Conservation (phyloP, 78 protist species). For the slime mould (Dictyostelium discoideum) region DNA sequence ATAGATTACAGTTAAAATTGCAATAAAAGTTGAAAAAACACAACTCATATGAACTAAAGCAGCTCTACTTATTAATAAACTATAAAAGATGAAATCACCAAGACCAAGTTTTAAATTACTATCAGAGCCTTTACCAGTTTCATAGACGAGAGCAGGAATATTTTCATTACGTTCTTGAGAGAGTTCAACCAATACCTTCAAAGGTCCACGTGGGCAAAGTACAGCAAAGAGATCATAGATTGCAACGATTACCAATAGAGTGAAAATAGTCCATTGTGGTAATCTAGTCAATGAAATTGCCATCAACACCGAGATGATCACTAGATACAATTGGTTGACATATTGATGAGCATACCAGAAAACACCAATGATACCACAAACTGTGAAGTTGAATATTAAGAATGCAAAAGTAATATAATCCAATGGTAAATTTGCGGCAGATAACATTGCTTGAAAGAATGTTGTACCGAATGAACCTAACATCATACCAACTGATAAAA, state of each 20-base stretch:
- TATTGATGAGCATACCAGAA: constrained; percentile 86
- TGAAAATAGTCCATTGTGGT: constrained; percentile 98
- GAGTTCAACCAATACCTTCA: constrained; percentile 92
- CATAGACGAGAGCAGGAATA: constrained; percentile 96
- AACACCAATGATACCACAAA: constrained; percentile 89
- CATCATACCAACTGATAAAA: constrained; percentile 64
- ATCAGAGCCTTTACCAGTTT: constrained; percentile 20
- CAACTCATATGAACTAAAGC: constrained; percentile 80
- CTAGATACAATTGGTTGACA: constrained; percentile 63
- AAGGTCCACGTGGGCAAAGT: constrained; percentile 96
- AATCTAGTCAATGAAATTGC: constrained; percentile 88
- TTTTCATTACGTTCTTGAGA: constrained; percentile 95
- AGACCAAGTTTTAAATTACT: constrained; percentile 96
- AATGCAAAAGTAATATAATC: constrained; percentile 84
- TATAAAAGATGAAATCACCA: constrained; percentile 98
- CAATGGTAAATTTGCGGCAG: constrained; percentile 51
- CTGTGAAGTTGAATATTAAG: constrained; percentile 90
- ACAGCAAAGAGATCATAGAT: constrained; percentile 94
- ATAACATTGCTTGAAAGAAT: constrained; percentile 26
- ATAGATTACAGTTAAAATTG: constrained; percentile 86
- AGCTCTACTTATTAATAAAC: constrained; percentile 94
- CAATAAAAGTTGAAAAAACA: constrained; percentile 89
- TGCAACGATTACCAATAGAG: constrained; percentile 89
- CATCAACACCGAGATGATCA: constrained; percentile 41
- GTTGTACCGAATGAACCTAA: constrained; percentile 69